Percentiles rank a stretch among this genome's conserved stretches.
Conservation (phyloP, 192 early-diverging fungal species). For the Jimgerdemannia flammicorona region DNA sequence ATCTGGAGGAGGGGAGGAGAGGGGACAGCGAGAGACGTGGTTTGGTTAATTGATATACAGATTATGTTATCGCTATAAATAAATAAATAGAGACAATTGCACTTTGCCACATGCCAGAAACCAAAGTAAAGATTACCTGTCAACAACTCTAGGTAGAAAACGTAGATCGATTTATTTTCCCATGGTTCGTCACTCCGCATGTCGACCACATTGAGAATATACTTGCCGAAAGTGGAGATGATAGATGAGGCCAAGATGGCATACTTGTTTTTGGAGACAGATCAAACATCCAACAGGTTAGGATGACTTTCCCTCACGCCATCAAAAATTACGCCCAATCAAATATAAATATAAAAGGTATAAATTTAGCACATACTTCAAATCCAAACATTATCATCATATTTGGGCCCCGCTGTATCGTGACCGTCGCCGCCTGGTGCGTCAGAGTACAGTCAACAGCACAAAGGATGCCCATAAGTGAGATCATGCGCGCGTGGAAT, state of each 20-base stretch:
- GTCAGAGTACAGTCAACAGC: conserved; percentile 75
- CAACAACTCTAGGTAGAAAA: conserved; percentile 89
- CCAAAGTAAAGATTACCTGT: conserved; percentile 45
- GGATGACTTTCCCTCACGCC: not conserved
- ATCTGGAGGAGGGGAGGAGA: conserved; percentile 43
- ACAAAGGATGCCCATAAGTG: conserved; percentile 62
- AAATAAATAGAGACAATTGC: not conserved
- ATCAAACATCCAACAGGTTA: not conserved
- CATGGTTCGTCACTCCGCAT: conserved; percentile 75
- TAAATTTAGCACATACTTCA: conserved; percentile 54
- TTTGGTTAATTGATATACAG: not conserved
- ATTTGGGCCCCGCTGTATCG: conserved; percentile 63
- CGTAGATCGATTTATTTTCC: conserved; percentile 91
- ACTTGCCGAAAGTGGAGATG: conserved; percentile 74
- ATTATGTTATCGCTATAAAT: too few relatives aligned
- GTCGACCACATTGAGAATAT: conserved; percentile 85
- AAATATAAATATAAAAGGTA: too few relatives aligned
- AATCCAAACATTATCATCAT: conserved; percentile 99
- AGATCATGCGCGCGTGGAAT: conserved; percentile 72
- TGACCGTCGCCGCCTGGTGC: conserved; percentile 59
- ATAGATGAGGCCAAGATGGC: conserved; percentile 81
- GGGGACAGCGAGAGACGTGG: not conserved
- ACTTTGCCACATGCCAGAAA: not conserved
- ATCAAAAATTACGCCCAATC: too few relatives aligned
- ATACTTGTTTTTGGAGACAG: conserved; percentile 53